A percentile compares a stretch with the other conserved stretches of the same genome.
Evolutionary conservation across 805 yeast genomes (phyloP).

Genomic region (Torulaspora quercuum): DNA sequence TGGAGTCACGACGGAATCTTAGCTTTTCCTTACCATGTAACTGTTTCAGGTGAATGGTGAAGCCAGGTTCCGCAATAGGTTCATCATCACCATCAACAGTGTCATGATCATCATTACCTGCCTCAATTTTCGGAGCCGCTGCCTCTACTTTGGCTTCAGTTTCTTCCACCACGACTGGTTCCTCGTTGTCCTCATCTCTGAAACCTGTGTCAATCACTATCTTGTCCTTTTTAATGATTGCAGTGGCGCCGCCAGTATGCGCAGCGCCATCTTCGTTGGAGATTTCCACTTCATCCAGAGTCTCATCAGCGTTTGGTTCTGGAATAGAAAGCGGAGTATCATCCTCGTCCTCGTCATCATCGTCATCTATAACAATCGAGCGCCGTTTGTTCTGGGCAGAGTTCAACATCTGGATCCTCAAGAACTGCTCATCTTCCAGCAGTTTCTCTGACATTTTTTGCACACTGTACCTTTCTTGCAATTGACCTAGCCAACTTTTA

Average conservation of each 20-base stretch:
- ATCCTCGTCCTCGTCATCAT: constrained; percentile 4
- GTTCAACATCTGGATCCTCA: constrained; percentile 27
- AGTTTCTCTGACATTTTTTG: constrained; percentile 23
- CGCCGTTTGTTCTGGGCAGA: constrained; percentile 21
- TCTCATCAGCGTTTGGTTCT: background rate
- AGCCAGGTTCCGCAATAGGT: constrained; percentile 6
- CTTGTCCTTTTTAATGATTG: too few species aligned
- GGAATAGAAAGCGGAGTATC: background rate
- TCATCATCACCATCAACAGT: background rate
- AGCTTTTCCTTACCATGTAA: constrained; percentile 23
- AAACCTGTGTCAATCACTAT: background rate
- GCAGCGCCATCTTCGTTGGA: too few species aligned
- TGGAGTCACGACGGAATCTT: constrained; percentile 23
- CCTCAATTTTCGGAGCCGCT: background rate
- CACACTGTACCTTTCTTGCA: too few species aligned
- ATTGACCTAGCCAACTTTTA: background rate
- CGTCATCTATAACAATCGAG: constrained; percentile 15
- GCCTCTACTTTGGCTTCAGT: constrained; percentile 1
- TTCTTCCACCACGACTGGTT: too few species aligned
- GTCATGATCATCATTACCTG: background rate
- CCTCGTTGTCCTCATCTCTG: background rate
- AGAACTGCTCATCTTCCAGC: constrained; percentile 26
- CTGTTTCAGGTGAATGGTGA: constrained; percentile 18
- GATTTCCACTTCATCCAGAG: background rate
- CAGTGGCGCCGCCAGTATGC: too few species aligned